Evolutionary conservation across 257 asterid species (phyloP).

Genomic region (Scutellaria galericulata): DNA sequence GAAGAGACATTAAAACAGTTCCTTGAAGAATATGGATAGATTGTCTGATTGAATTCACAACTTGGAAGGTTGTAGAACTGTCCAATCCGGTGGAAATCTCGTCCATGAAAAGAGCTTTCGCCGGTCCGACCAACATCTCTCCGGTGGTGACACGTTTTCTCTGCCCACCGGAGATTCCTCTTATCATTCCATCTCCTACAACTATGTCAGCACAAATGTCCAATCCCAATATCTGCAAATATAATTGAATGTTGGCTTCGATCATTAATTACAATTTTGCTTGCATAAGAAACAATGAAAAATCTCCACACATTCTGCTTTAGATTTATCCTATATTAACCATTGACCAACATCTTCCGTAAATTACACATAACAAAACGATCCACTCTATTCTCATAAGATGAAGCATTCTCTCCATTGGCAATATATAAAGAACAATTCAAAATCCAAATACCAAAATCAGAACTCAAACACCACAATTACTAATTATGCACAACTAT

Average conservation of each 20-base stretch:
- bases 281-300: background rate
- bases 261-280: too few species aligned
- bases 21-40: slow-evolving; percentile 47
- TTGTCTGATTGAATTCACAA: slow-evolving; percentile 49
- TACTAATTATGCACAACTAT: too few species aligned
- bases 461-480: background rate
- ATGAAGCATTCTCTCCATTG: too few species aligned
- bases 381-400: too few species aligned
- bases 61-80: slow-evolving; percentile 59
- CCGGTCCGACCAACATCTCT: slow-evolving; percentile 63
- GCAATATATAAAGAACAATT: background rate
- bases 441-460: too few species aligned
- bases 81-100: slow-evolving; percentile 66
- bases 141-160: slow-evolving; percentile 58
- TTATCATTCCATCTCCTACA: slow-evolving; percentile 52
- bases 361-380: background rate
- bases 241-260: too few species aligned
- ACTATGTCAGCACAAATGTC: slow-evolving; percentile 56
- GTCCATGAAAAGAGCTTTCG: slow-evolving; percentile 61
- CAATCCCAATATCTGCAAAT: slow-evolving; percentile 52
- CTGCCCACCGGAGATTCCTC: slow-evolving; percentile 65
- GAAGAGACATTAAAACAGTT: slow-evolving; percentile 52
- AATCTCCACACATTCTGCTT: slow-evolving; percentile 6
- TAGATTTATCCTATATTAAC: background rate
- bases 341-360: slow-evolving; percentile 5